Percentiles rank a stretch among this genome's conserved stretches.
Evolutionary conservation across 805 yeast species (phyloP).

Genomic region (Tetrapisispora pingtungensis): DNA sequence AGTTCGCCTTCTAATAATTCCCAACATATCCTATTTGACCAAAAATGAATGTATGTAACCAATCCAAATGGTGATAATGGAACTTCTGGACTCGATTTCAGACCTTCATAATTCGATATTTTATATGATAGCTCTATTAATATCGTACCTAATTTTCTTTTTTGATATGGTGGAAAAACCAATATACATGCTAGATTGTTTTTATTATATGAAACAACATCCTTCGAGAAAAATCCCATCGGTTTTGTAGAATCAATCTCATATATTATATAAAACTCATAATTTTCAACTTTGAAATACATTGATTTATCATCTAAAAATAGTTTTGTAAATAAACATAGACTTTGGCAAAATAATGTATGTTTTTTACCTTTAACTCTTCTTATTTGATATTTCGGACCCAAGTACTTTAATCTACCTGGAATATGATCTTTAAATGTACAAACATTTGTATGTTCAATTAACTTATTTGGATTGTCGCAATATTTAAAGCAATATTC

Average conservation of each 20-base stretch:
- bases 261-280: slow-evolving; percentile 69
- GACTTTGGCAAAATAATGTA: slow-evolving; percentile 64
- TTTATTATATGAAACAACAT: slow-evolving; percentile 60
- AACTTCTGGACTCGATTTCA: slow-evolving; percentile 79
- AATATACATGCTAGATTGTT: slow-evolving; percentile 88
- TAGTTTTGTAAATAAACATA: slow-evolving; percentile 77
- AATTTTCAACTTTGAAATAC: slow-evolving; percentile 66
- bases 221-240: slow-evolving; percentile 91
- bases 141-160: slow-evolving; percentile 64
- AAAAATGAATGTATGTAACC: slow-evolving; percentile 59
- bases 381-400: slow-evolving; percentile 45
- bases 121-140: slow-evolving; percentile 77
- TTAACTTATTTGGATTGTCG: slow-evolving; percentile 35
- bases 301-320: slow-evolving; percentile 86
- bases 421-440: slow-evolving; percentile 35
- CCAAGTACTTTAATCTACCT: slow-evolving; percentile 63
- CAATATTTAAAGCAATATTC: slow-evolving; percentile 79
- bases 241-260: slow-evolving; percentile 42
- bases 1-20: slow-evolving; percentile 36
- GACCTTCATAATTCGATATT: slow-evolving; percentile 53
- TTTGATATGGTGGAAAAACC: slow-evolving; percentile 86
- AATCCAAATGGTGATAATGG: slow-evolving; percentile 82
- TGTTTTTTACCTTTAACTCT: slow-evolving; percentile 59
- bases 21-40: slow-evolving; percentile 50
- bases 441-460: slow-evolving; percentile 42